phyloP scores from a whole-genome alignment of 225 moss, liverwort and hornwort species.

The Physcomitrium patens region DNA sequence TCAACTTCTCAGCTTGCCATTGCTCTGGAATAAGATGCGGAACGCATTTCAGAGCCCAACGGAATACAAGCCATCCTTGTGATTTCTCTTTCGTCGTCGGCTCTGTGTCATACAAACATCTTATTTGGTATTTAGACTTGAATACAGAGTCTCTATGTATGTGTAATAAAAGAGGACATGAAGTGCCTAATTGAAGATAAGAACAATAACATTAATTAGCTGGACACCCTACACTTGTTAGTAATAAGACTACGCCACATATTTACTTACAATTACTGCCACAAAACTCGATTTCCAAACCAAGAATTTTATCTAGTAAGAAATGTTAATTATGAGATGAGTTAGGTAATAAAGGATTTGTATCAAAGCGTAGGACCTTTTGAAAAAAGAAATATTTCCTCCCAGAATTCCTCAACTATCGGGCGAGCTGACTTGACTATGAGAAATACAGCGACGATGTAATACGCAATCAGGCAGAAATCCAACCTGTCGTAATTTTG shows the following conservation, averaged over 20 bases:
- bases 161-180: slow-evolving; percentile 8
- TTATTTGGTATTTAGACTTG: slow-evolving; percentile 17
- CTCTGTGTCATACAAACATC: slow-evolving; percentile 58
- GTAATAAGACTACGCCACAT: neutral
- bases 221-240: neutral
- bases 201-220: neutral
- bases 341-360: neutral
- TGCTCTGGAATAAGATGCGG: slow-evolving; percentile 99
- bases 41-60: slow-evolving; percentile 98
- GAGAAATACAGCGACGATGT: slow-evolving; percentile 14
- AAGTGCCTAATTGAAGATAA: neutral
- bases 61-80: slow-evolving; percentile 98
- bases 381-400: neutral
- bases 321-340: slow-evolving; percentile 14
- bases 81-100: slow-evolving; percentile 92
- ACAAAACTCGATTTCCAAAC: neutral
- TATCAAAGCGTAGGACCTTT: neutral
- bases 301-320: neutral
- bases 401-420: slow-evolving; percentile 9
- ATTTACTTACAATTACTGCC: neutral
- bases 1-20: slow-evolving; percentile 95
- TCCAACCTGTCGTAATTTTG: slow-evolving; percentile 62
- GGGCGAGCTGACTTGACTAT: neutral
- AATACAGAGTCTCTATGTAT: neutral
- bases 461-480: slow-evolving; percentile 21